Evolutionary conservation across 225 moss, liverwort and hornwort species (phyloP).

Genomic region (Climacium dendroides): DNA sequence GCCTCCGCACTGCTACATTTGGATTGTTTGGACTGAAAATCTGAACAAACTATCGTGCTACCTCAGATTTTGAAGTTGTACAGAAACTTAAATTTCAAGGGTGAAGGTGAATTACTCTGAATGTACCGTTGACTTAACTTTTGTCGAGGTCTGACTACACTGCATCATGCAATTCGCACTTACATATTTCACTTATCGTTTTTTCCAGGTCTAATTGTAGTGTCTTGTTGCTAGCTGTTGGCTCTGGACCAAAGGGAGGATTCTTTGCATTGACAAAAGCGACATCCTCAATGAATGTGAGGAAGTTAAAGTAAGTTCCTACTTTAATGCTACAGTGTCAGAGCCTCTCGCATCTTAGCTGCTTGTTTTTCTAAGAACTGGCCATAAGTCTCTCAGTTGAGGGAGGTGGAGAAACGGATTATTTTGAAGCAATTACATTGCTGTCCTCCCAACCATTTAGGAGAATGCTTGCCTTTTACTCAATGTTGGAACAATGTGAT

Average conservation of each 20-base stretch:
- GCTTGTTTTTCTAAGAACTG: neutral
- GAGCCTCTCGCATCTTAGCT: neutral
- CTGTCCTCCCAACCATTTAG: too few relatives aligned
- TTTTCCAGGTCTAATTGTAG: neutral
- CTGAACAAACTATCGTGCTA: neutral
- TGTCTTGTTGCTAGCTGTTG: neutral
- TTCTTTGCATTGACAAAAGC: neutral
- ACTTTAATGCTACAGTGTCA: neutral
- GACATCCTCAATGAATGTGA: neutral
- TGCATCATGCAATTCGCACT: neutral
- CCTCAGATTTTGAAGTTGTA: neutral
- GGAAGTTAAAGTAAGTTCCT: neutral
- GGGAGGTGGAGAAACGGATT: neutral
- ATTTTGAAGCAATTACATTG: neutral
- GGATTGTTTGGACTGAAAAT: neutral
- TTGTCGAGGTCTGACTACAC: too few relatives aligned
- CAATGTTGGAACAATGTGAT: neutral
- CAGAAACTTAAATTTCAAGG: neutral
- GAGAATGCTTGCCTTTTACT: neutral
- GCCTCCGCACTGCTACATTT: neutral
- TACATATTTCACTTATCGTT: neutral
- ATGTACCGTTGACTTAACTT: neutral
- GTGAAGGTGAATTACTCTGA: neutral
- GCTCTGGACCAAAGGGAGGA: neutral
- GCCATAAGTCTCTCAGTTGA: neutral